Conservation (phyloP, 1,284 basidiomycete genomes). For the Trametes versicolor region DNA sequence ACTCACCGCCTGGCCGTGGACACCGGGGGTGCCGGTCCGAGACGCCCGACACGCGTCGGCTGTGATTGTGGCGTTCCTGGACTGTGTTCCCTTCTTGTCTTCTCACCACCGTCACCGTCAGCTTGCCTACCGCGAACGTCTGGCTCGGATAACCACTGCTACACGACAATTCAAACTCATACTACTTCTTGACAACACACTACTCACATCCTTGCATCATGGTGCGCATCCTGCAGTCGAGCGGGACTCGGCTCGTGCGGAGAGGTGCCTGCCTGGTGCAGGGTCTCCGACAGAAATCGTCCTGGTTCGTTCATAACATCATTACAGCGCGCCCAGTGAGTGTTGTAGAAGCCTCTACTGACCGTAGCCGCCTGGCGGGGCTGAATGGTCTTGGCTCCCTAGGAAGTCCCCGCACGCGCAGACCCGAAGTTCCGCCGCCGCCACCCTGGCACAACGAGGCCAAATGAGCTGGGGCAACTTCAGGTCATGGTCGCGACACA, state of each 20-base stretch:
- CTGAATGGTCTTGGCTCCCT: constrained; percentile 1
- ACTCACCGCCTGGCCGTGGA: not conserved
- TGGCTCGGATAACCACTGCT: not conserved
- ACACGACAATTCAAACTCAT: constrained; percentile 10
- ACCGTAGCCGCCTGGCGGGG: constrained; percentile 1
- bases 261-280: constrained; percentile 11
- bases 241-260: constrained; percentile 20
- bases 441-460: constrained; percentile 18
- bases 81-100: not conserved
- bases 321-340: constrained; percentile 29
- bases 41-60: constrained; percentile 4
- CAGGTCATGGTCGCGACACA: constrained; percentile 13
- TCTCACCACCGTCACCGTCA: constrained; percentile 2
- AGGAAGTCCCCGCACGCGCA: constrained; percentile 11
- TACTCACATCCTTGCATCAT: constrained; percentile 1
- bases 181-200: constrained; percentile 1
- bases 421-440: constrained; percentile 20
- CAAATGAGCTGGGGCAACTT: not conserved
- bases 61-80: not conserved
- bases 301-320: constrained; percentile 29
- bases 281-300: constrained; percentile 21
- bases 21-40: constrained; percentile 2
- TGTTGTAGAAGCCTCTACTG: constrained; percentile 2
- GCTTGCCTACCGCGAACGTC: not conserved
- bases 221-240: constrained; percentile 12